Conservation (phyloP, 108 stramenopile genomes). For the Skeletonema potamos region DNA sequence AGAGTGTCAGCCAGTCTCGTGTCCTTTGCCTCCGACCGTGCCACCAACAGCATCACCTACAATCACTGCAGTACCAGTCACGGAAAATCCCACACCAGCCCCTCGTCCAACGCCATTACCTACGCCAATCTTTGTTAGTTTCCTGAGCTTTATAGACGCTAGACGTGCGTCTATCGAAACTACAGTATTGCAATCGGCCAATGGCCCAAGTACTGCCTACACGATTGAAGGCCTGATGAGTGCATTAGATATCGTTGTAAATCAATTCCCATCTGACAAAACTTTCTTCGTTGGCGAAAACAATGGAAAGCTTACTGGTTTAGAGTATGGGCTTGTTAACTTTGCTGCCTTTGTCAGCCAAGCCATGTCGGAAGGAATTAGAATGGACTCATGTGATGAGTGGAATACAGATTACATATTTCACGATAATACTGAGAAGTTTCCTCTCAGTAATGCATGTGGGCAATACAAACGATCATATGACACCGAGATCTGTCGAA, state of each 20-base stretch:
- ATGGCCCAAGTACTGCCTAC: slow-evolving; percentile 22
- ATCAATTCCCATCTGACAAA: slow-evolving; percentile 26
- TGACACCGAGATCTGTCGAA: slow-evolving; percentile 13
- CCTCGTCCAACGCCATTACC: not conserved
- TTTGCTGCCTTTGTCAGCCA: slow-evolving; percentile 25
- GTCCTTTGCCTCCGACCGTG: not conserved
- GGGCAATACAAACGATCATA: slow-evolving; percentile 31
- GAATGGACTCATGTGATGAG: slow-evolving; percentile 34
- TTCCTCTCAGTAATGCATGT: slow-evolving; percentile 28
- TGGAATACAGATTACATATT: slow-evolving; percentile 25
- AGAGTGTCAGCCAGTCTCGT: not conserved
- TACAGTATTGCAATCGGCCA: slow-evolving; percentile 19
- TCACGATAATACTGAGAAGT: slow-evolving; percentile 3
- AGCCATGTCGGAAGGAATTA: slow-evolving; percentile 41
- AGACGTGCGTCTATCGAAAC: slow-evolving; percentile 2
- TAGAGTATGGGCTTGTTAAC: slow-evolving; percentile 31
- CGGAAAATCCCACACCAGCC: not conserved
- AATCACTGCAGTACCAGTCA: not conserved
- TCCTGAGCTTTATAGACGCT: slow-evolving; percentile 1
- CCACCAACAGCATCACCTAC: not conserved
- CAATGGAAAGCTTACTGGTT: not conserved
- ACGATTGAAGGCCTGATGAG: slow-evolving; percentile 17
- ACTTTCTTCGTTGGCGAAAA: slow-evolving; percentile 23
- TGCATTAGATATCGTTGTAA: slow-evolving; percentile 13
- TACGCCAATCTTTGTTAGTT: not conserved